Evolutionary conservation across 768 basidiomycete genomes (phyloP).

Genomic region (Tulasnella calospora): DNA sequence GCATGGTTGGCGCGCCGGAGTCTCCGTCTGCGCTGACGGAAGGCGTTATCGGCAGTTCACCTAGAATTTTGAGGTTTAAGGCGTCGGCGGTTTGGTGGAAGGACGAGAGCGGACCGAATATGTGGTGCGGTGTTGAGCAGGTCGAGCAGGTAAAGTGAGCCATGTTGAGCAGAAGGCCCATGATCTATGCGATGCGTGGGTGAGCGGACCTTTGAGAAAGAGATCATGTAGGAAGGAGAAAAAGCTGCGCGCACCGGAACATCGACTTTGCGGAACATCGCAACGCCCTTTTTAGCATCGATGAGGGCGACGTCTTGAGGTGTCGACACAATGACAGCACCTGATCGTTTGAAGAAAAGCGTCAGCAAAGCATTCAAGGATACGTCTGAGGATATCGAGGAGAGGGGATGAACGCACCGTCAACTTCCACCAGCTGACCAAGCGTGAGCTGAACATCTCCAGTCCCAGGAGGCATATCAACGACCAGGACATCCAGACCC

Average conservation of each 20-base stretch:
- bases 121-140: slow-evolving; percentile 57
- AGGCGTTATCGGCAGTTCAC: slow-evolving; percentile 40
- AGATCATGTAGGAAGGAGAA: not conserved
- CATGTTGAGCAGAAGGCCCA: slow-evolving; percentile 84
- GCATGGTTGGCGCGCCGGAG: too few species aligned
- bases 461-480: slow-evolving; percentile 97
- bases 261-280: slow-evolving; percentile 83
- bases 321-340: slow-evolving; percentile 89
- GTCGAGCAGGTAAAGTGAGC: slow-evolving; percentile 74
- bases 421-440: slow-evolving; percentile 76
- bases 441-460: slow-evolving; percentile 92
- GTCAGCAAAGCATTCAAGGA: too few species aligned
- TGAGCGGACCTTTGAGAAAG: not conserved
- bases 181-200: slow-evolving; percentile 57
- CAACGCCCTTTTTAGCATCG: slow-evolving; percentile 87
- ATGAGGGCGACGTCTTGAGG: slow-evolving; percentile 91
- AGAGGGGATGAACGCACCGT: slow-evolving; percentile 53
- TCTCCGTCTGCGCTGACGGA: too few species aligned
- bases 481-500: slow-evolving; percentile 75
- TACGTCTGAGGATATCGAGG: not conserved
- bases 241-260: slow-evolving; percentile 69
- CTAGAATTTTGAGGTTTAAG: slow-evolving; percentile 56
- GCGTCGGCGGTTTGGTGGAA: slow-evolving; percentile 55
- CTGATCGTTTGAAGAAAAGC: slow-evolving; percentile 40
- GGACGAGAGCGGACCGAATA: slow-evolving; percentile 64